Conservation (phyloP, 2,329 filamentous ascomycete genomes). For the Neurospora sp. region DNA sequence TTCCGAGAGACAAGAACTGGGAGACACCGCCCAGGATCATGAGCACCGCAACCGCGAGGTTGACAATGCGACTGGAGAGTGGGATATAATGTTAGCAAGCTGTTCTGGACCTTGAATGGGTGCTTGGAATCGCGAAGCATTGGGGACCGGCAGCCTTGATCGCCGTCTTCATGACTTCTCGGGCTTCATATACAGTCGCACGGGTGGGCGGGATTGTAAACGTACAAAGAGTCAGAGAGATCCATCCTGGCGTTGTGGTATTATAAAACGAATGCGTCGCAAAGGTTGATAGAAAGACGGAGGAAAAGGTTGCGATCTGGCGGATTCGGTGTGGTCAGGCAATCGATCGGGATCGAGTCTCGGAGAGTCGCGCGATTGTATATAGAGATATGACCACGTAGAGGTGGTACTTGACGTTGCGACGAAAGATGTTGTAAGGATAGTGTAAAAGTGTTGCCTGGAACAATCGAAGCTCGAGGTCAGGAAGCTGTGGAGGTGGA, state of each 20-base stretch:
- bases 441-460: background rate
- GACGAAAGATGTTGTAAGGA: background rate
- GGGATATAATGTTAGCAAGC: constrained; percentile 23
- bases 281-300: background rate
- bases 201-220: constrained; percentile 17
- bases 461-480: background rate
- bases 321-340: background rate
- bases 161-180: background rate
- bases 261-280: background rate
- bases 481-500: background rate
- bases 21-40: constrained; percentile 78
- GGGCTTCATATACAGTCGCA: background rate
- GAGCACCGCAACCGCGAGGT: constrained; percentile 76
- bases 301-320: background rate
- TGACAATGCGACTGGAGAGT: constrained; percentile 71
- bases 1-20: constrained; percentile 52
- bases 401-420: background rate
- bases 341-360: background rate
- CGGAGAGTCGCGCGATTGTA: background rate
- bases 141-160: background rate
- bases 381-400: background rate
- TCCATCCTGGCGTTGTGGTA: constrained; percentile 52
- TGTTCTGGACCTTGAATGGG: background rate
- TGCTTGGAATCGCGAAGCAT: background rate
- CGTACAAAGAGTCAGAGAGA: constrained; percentile 86